Evolutionary conservation across 1,139 yeast species (phyloP), one percentile per base, ranked within the genome.

Genomic region (Pichia inconspicua): DNA sequence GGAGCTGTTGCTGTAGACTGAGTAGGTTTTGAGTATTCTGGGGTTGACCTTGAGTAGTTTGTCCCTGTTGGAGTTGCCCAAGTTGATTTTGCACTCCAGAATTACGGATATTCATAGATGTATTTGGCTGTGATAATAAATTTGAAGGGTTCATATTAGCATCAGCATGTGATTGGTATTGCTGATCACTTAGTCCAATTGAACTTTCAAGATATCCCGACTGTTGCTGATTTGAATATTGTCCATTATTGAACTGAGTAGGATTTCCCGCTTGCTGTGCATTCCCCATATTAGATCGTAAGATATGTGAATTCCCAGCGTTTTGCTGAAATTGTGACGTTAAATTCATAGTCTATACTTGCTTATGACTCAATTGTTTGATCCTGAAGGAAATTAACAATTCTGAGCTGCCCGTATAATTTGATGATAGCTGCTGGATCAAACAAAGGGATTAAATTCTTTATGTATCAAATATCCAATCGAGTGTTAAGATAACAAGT

Each of bases 41-140:
- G 25, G 49, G 55, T 44, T 44, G 55, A 19, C 45, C 41, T 34
- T 28, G 49, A 39, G 46, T 61, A 40, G 42, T 53, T 40, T 49
- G 55, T 46, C 51, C 52, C 14, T 37, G 53, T 51, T 53, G 56
- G 44, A 51, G 57, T 27, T 45, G 48, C 9, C 43, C 48, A 46
- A 52, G 58, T 54, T 58, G 14, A 49, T 55, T 49, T 57, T 44
- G 55, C 58, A 1, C 57, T 50, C 37, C 37, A 34, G 37, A 11
- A 11, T 34, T 34, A 8, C 37, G 19, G 11, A 34, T 6, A 34
- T 17, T 34, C 14, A 17, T 34, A 34, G 37, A 17, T 11, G 11
- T 25, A 34, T 34, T 34, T 34, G 10, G 37, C 5, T 34, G 37
- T 15, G 37, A 34, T 15, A 34, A 17, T 5, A 34, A 11, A 34